These are phyloP conservation scores for Hypomontagnella submonticulosa DNA, from an alignment of 495 filamentous ascomycete genomes.

Conservation along the genomic window DNA sequence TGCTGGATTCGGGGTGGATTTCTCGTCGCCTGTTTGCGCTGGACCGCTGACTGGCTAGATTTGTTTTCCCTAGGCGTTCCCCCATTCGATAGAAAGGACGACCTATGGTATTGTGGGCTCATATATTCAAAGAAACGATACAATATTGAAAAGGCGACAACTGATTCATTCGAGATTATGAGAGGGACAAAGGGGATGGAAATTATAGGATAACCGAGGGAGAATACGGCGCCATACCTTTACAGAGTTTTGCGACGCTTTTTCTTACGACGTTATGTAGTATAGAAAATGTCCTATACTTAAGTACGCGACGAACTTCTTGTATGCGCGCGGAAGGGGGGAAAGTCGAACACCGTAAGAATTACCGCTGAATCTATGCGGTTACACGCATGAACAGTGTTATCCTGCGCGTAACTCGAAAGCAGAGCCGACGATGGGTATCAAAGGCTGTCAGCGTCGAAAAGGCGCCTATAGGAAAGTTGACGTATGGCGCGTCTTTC, in stretches of 20 bases:
- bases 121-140: constrained; percentile 18
- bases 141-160: constrained; percentile 5
- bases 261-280: neutral
- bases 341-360: neutral
- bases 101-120: neutral
- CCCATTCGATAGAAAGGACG: constrained; percentile 12
- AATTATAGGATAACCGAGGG: constrained; percentile 10
- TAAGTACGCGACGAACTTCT: no score
- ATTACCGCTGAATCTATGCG: constrained; percentile 1
- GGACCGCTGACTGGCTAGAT: constrained; percentile 48
- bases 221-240: constrained; percentile 35
- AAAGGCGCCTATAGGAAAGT: constrained; percentile 25
- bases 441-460: constrained; percentile 25
- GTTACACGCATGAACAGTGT: constrained; percentile 6
- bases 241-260: constrained; percentile 18
- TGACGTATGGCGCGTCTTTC: constrained; percentile 31
- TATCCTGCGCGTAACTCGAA: constrained; percentile 23
- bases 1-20: constrained; percentile 48
- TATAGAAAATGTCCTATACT: no score
- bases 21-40: constrained; percentile 47
- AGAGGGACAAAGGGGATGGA: constrained; percentile 18
- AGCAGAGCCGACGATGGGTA: constrained; percentile 30
- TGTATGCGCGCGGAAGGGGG: no score
- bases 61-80: constrained; percentile 22
- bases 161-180: constrained; percentile 19